Conservation (phyloP, 1,139 yeast species). For the Pichia sp. region DNA sequence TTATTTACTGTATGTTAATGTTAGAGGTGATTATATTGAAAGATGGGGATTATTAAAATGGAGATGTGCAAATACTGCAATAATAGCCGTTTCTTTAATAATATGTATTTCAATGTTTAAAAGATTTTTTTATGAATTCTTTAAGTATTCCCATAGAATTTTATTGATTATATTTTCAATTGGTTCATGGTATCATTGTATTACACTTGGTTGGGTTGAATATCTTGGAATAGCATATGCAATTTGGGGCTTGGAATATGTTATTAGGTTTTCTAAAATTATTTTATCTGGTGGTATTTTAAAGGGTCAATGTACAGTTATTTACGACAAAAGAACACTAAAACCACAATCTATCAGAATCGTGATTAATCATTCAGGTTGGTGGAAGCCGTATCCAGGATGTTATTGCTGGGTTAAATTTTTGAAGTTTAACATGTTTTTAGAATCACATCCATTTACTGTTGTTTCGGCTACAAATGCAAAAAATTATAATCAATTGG, state of each 20-base stretch:
- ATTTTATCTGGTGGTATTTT: conserved; percentile 37
- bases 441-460: conserved; percentile 57
- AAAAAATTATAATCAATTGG: conserved; percentile 31
- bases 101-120: conserved; percentile 31
- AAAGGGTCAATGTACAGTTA: conserved; percentile 34
- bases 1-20: conserved; percentile 33
- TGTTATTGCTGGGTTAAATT: conserved; percentile 35
- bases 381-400: conserved; percentile 38
- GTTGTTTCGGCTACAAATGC: conserved; percentile 30
- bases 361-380: conserved; percentile 33
- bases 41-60: conserved; percentile 39
- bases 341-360: conserved; percentile 30
- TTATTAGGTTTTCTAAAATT: conserved; percentile 33
- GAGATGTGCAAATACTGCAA: conserved; percentile 34
- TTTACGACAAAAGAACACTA: conserved; percentile 17
- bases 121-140: conserved; percentile 39
- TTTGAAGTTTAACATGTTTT: conserved; percentile 37
- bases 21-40: conserved; percentile 36
- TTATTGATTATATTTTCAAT: conserved; percentile 37
- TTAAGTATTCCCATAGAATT: conserved; percentile 37
- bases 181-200: conserved; percentile 43
- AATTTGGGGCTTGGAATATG: conserved; percentile 39
- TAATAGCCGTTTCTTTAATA: conserved; percentile 29
- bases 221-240: conserved; percentile 34
- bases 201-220: conserved; percentile 46